Conservation (phyloP, 495 filamentous ascomycete species). For the Aspergillus funiculosus region DNA sequence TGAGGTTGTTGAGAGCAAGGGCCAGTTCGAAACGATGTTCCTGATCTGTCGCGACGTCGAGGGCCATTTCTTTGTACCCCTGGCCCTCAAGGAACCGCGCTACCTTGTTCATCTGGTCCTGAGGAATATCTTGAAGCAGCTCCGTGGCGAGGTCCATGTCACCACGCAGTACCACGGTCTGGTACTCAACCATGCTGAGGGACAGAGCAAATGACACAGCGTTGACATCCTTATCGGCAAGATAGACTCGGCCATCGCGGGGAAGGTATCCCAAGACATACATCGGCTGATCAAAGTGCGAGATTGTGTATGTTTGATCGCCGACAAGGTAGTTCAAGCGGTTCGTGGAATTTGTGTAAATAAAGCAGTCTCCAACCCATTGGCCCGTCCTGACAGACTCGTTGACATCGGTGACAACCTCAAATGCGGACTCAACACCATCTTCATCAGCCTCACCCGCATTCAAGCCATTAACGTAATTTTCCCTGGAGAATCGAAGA, state of each 20-base stretch:
- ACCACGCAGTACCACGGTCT: conserved; percentile 90
- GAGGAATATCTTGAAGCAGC: conserved; percentile 71
- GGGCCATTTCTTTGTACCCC: conserved; percentile 88
- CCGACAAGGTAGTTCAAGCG: conserved; percentile 97
- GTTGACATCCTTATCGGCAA: conserved; percentile 90
- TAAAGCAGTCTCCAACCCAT: conserved; percentile 98
- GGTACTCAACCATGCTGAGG: conserved; percentile 92
- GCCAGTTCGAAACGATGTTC: conserved; percentile 97
- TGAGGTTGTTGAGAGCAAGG: conserved; percentile 72
- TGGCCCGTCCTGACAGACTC: conserved; percentile 91
- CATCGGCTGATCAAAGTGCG: conserved; percentile 91
- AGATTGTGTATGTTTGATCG: conserved; percentile 97
- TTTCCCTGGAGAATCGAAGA: conserved; percentile 81
- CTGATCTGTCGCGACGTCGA: conserved; percentile 91
- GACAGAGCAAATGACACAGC: conserved; percentile 88
- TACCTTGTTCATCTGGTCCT: conserved; percentile 93
- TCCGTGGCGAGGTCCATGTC: conserved; percentile 90
- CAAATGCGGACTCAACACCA: conserved; percentile 95
- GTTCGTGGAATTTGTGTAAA: conserved; percentile 96
- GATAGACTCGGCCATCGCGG: conserved; percentile 85
- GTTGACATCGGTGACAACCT: conserved; percentile 89
- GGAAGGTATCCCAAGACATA: conserved; percentile 94
- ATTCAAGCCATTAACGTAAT: conserved; percentile 75
- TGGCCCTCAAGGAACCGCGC: conserved; percentile 97
- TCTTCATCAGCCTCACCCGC: conserved; percentile 83